These are phyloP conservation scores for Boletus semigastroideus DNA, from an alignment of 1,284 basidiomycete species.

Conservation along the genomic window DNA sequence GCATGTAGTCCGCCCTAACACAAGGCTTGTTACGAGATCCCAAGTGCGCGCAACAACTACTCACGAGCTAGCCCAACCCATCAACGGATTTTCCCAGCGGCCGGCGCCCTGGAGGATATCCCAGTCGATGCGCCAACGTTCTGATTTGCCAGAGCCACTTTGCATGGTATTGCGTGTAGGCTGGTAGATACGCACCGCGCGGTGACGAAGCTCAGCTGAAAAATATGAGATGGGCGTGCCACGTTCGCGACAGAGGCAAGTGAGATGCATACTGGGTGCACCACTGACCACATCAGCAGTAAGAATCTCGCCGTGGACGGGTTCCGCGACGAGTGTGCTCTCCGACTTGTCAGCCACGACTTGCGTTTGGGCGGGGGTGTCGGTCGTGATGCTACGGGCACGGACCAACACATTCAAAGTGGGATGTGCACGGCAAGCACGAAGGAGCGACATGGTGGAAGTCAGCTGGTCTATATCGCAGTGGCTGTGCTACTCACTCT, in stretches of 20 bases:
- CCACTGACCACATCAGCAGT: constrained; percentile 78
- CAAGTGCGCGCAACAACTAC: constrained; percentile 31
- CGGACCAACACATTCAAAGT: constrained; percentile 19
- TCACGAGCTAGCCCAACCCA: constrained; percentile 95
- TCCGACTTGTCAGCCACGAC: constrained; percentile 27
- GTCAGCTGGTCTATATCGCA: constrained; percentile 6
- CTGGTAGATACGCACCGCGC: constrained; percentile 90
- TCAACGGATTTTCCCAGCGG: constrained; percentile 98
- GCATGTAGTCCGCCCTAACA: constrained; percentile 93
- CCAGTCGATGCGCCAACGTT: constrained; percentile 94
- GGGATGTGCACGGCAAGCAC: constrained; percentile 35
- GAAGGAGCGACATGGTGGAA: constrained; percentile 44
- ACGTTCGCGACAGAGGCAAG: background rate
- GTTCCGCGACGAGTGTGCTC: constrained; percentile 34
- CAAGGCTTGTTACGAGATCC: background rate
- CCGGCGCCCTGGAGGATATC: constrained; percentile 87
- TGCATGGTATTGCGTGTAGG: constrained; percentile 96
- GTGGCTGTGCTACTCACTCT: constrained; percentile 22
- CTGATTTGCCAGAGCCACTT: constrained; percentile 83
- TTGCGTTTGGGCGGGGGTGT: constrained; percentile 23
- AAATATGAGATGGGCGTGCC: background rate
- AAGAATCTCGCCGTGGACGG: constrained; percentile 54
- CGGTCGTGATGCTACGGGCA: constrained; percentile 21
- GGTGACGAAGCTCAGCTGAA: constrained; percentile 80
- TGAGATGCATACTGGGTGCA: constrained; percentile 60